Percentiles rank a stretch among this genome's conserved stretches.
Evolutionary conservation across 2,329 filamentous ascomycete genomes (phyloP).

Genomic region (Sporothrix brunneoviolacea): DNA sequence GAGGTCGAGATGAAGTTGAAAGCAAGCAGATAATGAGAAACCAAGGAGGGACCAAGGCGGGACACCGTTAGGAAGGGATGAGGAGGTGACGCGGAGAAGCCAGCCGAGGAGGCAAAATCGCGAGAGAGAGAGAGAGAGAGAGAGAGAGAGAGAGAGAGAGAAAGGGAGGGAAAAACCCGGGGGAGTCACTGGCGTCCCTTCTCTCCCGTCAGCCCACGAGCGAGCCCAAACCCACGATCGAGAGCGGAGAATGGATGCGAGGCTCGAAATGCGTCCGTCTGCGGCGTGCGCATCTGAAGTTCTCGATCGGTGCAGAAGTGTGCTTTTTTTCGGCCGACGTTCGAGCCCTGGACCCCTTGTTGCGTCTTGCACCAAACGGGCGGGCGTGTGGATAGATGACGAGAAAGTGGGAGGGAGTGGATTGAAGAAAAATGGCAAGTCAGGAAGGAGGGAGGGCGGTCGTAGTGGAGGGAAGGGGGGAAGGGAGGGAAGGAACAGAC

Average conservation of each 20-base stretch:
- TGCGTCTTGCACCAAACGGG: conserved; percentile 16
- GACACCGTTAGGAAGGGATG: background rate
- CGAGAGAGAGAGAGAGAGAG: too few relatives aligned
- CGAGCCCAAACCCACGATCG: background rate
- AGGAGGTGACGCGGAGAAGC: conserved; percentile 7
- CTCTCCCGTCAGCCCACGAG: conserved; percentile 4
- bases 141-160: too few relatives aligned
- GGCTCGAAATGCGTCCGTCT: background rate
- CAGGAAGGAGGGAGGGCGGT: conserved; percentile 15
- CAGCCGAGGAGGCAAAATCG: too few relatives aligned
- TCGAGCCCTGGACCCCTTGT: conserved; percentile 12
- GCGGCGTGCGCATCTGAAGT: conserved; percentile 3
- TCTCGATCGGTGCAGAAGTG: background rate
- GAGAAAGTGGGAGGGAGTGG: conserved; percentile 19
- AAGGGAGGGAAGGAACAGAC: conserved; percentile 7
- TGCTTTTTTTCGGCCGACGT: conserved; percentile 4
- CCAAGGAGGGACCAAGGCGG: background rate
- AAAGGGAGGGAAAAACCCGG: too few relatives aligned
- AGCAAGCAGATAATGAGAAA: too few relatives aligned
- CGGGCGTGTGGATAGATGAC: conserved; percentile 19
- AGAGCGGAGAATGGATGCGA: background rate
- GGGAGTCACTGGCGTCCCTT: background rate
- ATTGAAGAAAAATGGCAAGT: conserved; percentile 18
- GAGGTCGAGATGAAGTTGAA: too few relatives aligned
- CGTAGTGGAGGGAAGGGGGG: conserved; percentile 17